Base-by-base conservation (phyloP, 1,284 basidiomycete species). In the Fomitopsis palustris region DNA sequence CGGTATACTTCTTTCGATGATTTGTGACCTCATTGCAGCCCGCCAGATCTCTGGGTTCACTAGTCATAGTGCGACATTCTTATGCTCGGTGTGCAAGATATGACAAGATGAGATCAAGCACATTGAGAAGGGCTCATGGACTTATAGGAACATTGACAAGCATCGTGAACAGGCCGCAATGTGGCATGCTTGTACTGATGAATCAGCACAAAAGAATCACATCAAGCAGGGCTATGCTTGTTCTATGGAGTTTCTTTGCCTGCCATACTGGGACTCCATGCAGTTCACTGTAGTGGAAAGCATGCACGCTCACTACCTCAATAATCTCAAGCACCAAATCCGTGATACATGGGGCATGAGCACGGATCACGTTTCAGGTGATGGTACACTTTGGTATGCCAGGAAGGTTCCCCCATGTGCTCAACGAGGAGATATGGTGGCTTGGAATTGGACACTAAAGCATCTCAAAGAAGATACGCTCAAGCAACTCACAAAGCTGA, bases 221-320 rank as follows among this genome's bases (percentile, higher is more conserved):
- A 65, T 70, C 41, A 49, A 62, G 5, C 47, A 55, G 16, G 54
- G 56, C 49, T 66, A 69, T n/a, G 55, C 71, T 17, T 62, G 70
- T 16, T 74, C 68, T 64, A 54, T 63, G 2, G 62, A 57, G 14
- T 54, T 71, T 1, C 58, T 69, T 27, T 52, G 61, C 16, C 67
- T 75, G 8, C 65, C 67, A 0, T 77, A 77, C 55, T 78, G 75
- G 74, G 63, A 75, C 55, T 71, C 75, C 1, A 57, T 69, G 21
- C 39, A 41, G 2, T 74, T 64, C 51, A 63, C 66, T 0, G 65
- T 73, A 1, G 60, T 76, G 19, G 74, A 78, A 54, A 61, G 69
- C 8, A 75, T 78, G 74, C 75, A 77, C 56, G 66, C 65, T 9
- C 60, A 70, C 1, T 71, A 70, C 39, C 68, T 75, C 0, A 69